phyloP scores from a whole-genome alignment of 1,139 yeast species.

The Magnusiomyces tetraspermus region DNA sequence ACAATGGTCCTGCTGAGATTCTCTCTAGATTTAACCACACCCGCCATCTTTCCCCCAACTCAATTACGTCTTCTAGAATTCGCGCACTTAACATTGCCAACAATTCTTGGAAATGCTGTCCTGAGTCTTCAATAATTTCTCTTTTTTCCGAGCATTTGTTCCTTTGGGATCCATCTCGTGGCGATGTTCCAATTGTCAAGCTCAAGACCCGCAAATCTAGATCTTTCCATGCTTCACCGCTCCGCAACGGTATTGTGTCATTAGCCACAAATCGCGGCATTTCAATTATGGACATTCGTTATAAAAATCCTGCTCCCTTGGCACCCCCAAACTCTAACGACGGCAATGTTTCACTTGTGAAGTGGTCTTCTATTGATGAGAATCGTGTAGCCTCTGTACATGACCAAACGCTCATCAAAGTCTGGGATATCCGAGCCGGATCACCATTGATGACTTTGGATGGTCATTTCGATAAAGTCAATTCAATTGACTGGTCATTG shows the following conservation, averaged over 20 bases:
- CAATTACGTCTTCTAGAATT: constrained; percentile 28
- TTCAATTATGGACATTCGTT: constrained; percentile 57
- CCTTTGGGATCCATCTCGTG: constrained; percentile 59
- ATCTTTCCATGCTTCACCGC: constrained; percentile 45
- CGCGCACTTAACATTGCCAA: constrained; percentile 34
- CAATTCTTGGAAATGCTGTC: constrained; percentile 37
- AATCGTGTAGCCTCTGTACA: constrained; percentile 61
- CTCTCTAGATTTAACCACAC: constrained; percentile 66
- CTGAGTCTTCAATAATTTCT: constrained; percentile 42
- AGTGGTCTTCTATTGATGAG: constrained; percentile 56
- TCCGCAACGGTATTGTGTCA: constrained; percentile 46
- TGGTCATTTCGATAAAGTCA: constrained; percentile 52
- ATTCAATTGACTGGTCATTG: constrained; percentile 51
- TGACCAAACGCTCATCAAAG: constrained; percentile 46
- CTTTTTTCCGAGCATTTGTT: constrained; percentile 56
- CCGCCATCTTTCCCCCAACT: constrained; percentile 40
- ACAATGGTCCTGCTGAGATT: constrained; percentile 54
- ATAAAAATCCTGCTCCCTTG: constrained; percentile 34
- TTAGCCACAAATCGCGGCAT: constrained; percentile 64
- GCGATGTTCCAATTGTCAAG: constrained; percentile 46
- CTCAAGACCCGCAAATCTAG: constrained; percentile 44
- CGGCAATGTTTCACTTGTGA: constrained; percentile 37
- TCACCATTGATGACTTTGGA: constrained; percentile 42
- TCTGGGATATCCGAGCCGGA: constrained; percentile 67
- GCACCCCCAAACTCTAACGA: constrained; percentile 37